Conservation (phyloP, 2,329 filamentous ascomycete genomes). For the Clarireedia paspali region DNA sequence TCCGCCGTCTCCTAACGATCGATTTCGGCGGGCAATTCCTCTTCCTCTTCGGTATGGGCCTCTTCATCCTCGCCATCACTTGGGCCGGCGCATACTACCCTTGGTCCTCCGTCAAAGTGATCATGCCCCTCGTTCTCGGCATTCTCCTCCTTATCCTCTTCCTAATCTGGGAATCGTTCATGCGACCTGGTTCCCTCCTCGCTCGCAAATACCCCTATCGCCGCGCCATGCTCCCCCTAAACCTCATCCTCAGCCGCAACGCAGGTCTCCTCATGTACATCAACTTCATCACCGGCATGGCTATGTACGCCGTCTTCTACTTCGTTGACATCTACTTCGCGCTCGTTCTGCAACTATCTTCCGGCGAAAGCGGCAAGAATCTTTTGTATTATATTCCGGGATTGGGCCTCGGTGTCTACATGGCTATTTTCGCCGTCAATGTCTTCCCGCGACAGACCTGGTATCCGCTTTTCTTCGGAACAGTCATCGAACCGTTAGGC, state of each 20-base stretch:
- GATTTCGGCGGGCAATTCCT: constrained; percentile 49
- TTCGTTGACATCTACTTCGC: constrained; percentile 64
- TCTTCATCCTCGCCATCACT: constrained; percentile 38
- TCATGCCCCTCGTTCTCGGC: constrained; percentile 34
- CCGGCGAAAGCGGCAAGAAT: constrained; percentile 46
- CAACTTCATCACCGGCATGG: constrained; percentile 48
- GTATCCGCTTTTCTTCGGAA: constrained; percentile 47
- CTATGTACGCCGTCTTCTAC: constrained; percentile 51
- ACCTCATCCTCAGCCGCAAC: constrained; percentile 48
- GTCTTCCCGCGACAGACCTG: constrained; percentile 55
- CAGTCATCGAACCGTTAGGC: constrained; percentile 48
- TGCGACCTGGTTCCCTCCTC: constrained; percentile 38
- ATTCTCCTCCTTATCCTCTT: constrained; percentile 32
- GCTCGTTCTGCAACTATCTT: constrained; percentile 45
- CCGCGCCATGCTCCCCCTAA: constrained; percentile 56
- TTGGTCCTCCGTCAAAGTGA: constrained; percentile 33
- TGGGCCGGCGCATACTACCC: constrained; percentile 37
- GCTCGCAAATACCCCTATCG: constrained; percentile 44
- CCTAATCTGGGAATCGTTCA: constrained; percentile 37
- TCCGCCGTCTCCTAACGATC: constrained; percentile 42
- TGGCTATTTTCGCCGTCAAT: constrained; percentile 53
- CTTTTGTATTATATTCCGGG: constrained; percentile 59
- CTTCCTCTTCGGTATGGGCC: constrained; percentile 34
- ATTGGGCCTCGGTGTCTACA: constrained; percentile 50
- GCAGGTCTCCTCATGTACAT: constrained; percentile 54